phyloP scores from a whole-genome alignment of 129 eudicot species.

The Arctium lappa region DNA sequence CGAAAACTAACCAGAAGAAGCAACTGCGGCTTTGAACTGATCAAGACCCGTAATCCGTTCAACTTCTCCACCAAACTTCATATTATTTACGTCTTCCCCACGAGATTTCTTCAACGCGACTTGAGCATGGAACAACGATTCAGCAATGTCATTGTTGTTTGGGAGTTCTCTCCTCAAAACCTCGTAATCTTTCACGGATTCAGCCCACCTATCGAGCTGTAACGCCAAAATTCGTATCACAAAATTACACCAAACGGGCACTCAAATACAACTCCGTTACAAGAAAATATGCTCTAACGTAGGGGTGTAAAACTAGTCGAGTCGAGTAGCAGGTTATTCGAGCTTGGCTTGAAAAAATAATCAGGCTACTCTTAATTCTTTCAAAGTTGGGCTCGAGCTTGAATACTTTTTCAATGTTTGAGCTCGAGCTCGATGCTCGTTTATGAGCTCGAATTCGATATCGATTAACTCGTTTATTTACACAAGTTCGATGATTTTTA shows the following conservation, averaged over 20 bases:
- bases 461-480: too few species aligned
- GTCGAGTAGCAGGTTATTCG: too few species aligned
- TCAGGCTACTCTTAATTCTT: too few species aligned
- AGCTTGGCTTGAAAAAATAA: too few species aligned
- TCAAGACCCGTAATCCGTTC: constrained; percentile 32
- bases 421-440: too few species aligned
- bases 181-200: constrained; percentile 42
- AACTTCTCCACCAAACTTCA: constrained; percentile 93
- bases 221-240: not conserved
- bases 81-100: constrained; percentile 69
- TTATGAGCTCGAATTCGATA: too few species aligned
- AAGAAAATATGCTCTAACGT: too few species aligned
- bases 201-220: constrained; percentile 35
- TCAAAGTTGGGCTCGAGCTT: too few species aligned
- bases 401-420: too few species aligned
- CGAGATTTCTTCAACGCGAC: constrained; percentile 75
- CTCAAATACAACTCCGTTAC: not conserved
- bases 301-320: too few species aligned
- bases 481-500: too few species aligned
- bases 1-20: constrained; percentile 38
- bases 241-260: not conserved
- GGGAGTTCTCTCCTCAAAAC: constrained; percentile 56
- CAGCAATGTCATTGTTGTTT: constrained; percentile 62
- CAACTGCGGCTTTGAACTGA: constrained; percentile 38
- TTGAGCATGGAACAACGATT: constrained; percentile 79